Evolutionary conservation across 139 green algal species (phyloP).

Genomic region (Chlorella vulgaris): DNA sequence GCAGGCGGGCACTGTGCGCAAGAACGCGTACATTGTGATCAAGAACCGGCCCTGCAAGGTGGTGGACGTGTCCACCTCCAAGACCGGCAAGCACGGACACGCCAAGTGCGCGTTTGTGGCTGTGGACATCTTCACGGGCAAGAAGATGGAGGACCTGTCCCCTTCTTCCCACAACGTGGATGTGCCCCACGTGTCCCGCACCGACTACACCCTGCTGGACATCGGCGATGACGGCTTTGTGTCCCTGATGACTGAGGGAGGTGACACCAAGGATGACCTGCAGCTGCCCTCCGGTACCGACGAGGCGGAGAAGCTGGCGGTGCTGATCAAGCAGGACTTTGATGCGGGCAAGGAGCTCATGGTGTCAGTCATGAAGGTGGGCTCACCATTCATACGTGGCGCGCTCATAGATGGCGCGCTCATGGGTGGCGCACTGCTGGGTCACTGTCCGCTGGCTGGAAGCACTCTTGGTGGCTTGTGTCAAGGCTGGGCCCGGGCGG

Average conservation of each 20-base stretch:
- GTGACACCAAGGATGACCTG: slow-evolving; percentile 96
- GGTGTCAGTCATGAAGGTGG: slow-evolving; percentile 91
- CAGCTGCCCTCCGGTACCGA: slow-evolving; percentile 89
- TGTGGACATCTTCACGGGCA: slow-evolving; percentile 98
- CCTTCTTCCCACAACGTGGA: slow-evolving; percentile 98
- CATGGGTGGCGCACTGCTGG: no score
- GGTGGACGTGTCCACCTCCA: slow-evolving; percentile 98
- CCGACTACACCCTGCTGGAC: slow-evolving; percentile 95
- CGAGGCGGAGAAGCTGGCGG: slow-evolving; percentile 85
- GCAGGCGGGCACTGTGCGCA: slow-evolving; percentile 93
- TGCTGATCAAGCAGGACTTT: slow-evolving; percentile 85
- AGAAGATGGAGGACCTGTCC: slow-evolving; percentile 98
- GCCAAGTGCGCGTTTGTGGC: slow-evolving; percentile 99
- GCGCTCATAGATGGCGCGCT: no score
- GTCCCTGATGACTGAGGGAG: slow-evolving; percentile 91
- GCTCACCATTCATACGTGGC: no score
- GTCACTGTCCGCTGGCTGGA: no score
- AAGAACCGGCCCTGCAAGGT: slow-evolving; percentile 97
- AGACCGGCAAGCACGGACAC: slow-evolving; percentile 99
- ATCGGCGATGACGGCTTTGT: slow-evolving; percentile 97
- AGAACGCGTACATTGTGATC: slow-evolving; percentile 98
- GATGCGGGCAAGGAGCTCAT: slow-evolving; percentile 90
- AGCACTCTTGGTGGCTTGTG: no score
- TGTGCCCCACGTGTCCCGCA: slow-evolving; percentile 63
- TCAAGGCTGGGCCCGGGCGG: no score